Conservation (phyloP, 2,329 filamentous ascomycete species). For the Capronia epimyces region DNA sequence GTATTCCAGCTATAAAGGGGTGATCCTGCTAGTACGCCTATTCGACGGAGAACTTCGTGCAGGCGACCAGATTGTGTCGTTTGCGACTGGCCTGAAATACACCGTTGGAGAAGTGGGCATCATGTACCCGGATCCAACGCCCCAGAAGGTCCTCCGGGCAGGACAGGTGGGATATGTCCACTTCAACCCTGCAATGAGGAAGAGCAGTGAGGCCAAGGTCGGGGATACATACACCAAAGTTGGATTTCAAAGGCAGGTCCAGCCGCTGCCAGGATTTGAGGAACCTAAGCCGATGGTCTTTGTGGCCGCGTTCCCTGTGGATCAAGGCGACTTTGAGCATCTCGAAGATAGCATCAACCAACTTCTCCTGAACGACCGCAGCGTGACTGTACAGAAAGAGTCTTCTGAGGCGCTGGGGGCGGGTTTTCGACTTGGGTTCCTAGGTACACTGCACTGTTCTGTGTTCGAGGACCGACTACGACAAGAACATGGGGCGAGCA, state of each 20-base stretch:
- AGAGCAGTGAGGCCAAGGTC: slow-evolving; percentile 88
- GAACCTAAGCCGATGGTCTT: slow-evolving; percentile 99
- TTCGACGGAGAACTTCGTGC: slow-evolving; percentile 82
- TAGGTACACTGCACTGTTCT: slow-evolving; percentile 97
- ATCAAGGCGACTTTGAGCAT: slow-evolving; percentile 79
- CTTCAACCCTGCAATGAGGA: slow-evolving; percentile 98
- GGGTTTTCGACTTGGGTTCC: slow-evolving; percentile 87
- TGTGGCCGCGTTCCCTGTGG: slow-evolving; percentile 89
- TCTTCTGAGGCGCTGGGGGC: slow-evolving; percentile 88
- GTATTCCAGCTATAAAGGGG: slow-evolving; percentile 95
- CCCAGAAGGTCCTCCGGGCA: slow-evolving; percentile 73
- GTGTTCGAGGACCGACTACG: slow-evolving; percentile 94
- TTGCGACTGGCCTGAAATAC: slow-evolving; percentile 84
- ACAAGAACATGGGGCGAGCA: slow-evolving; percentile 87
- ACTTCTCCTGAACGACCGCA: slow-evolving; percentile 88
- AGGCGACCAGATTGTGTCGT: slow-evolving; percentile 79
- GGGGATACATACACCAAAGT: slow-evolving; percentile 89
- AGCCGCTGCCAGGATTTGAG: slow-evolving; percentile 85
- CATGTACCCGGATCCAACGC: slow-evolving; percentile 82
- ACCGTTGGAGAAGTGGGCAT: slow-evolving; percentile 94
- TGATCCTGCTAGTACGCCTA: slow-evolving; percentile 81
- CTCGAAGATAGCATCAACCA: slow-evolving; percentile 92
- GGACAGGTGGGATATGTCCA: slow-evolving; percentile 95
- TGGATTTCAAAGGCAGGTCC: slow-evolving; percentile 67
- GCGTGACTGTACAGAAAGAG: slow-evolving; percentile 89